Conservation (phyloP, 2,329 filamentous ascomycete species). For the Penicillium sp. region DNA sequence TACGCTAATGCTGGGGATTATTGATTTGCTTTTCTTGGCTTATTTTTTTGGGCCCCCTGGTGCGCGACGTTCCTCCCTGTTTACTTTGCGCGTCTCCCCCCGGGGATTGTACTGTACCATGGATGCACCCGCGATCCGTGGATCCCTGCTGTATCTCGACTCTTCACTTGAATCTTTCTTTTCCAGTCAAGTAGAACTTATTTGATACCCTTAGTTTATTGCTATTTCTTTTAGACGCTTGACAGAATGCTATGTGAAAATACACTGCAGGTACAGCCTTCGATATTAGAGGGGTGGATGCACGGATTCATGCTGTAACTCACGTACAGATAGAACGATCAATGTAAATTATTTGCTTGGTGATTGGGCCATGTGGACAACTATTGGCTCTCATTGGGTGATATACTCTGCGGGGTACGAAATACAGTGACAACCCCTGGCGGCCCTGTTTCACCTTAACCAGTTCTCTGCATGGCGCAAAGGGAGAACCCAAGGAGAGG, state of each 20-base stretch:
- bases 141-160: background rate
- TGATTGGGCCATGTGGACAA: background rate
- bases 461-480: background rate
- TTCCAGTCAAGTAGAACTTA: background rate
- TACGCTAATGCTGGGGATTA: conserved; percentile 9
- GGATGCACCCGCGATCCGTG: background rate
- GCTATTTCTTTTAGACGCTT: background rate
- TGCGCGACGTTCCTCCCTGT: background rate
- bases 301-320: background rate
- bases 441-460: conserved; percentile 7
- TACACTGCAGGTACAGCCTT: background rate
- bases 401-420: background rate
- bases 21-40: background rate
- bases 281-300: background rate
- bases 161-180: background rate
- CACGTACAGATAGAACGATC: background rate
- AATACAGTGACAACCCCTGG: conserved; percentile 4
- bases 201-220: background rate
- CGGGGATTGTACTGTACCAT: background rate
- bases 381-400: background rate
- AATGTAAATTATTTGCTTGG: background rate
- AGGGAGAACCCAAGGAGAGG: background rate
- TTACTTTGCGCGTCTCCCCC: background rate
- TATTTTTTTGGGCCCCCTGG: background rate
- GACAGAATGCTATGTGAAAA: background rate